phyloP scores from a whole-genome alignment of 495 filamentous ascomycete species.

The Rhizodiscina lignyota region DNA sequence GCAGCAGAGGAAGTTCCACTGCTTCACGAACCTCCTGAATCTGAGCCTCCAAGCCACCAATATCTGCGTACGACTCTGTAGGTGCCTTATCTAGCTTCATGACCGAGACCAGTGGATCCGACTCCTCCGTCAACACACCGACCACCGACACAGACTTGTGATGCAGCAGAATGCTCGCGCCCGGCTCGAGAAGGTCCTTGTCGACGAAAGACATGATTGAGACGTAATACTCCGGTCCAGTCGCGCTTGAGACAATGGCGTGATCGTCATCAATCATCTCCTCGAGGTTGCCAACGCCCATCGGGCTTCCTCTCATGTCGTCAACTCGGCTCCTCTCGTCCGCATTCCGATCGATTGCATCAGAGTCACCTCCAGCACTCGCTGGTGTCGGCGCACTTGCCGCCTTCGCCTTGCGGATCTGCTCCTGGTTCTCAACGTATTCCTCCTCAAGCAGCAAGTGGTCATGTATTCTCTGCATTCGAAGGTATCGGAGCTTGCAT shows the following conservation, averaged over 20 bases:
- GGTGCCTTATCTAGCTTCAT: constrained; percentile 99
- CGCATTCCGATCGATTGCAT: constrained; percentile 65
- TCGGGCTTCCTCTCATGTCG: constrained; percentile 95
- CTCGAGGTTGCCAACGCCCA: constrained; percentile 95
- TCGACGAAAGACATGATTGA: constrained; percentile 99
- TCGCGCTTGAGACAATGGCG: constrained; percentile 93
- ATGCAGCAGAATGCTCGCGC: constrained; percentile 86
- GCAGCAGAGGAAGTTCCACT: constrained; percentile 86
- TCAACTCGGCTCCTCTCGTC: constrained; percentile 93
- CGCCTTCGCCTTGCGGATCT: constrained; percentile 77
- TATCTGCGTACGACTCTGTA: constrained; percentile 96
- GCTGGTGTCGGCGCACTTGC: constrained; percentile 43
- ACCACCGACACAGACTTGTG: constrained; percentile 98
- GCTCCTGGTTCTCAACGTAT: constrained; percentile 97
- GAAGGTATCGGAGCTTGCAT: constrained; percentile 91
- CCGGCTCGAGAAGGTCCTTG: constrained; percentile 94
- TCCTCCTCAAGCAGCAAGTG: constrained; percentile 94
- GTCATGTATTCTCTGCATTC: constrained; percentile 97
- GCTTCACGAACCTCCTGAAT: constrained; percentile 97
- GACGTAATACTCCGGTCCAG: constrained; percentile 97
- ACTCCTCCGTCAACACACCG: constrained; percentile 90
- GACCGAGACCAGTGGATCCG: constrained; percentile 88
- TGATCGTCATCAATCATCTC: constrained; percentile 99
- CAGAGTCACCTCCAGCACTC: constrained; percentile 35
- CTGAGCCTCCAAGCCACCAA: constrained; percentile 85